phyloP scores from a whole-genome alignment of 805 yeast genomes.

The Metschnikowia lachancei region DNA sequence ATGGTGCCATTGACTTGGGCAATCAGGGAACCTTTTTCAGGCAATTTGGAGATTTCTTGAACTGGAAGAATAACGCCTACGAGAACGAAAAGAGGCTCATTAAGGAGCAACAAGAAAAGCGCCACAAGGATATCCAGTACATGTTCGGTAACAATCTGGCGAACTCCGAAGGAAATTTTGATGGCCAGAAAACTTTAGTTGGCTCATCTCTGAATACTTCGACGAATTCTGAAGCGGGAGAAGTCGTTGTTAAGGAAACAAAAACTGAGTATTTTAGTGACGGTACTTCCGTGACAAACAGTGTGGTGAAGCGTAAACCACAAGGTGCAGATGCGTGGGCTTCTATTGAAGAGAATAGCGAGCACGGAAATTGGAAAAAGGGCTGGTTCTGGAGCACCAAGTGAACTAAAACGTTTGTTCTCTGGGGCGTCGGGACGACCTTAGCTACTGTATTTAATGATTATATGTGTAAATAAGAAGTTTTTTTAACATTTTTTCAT shows the following conservation, averaged over 20 bases:
- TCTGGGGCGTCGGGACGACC: too few species aligned
- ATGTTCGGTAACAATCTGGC: neutral
- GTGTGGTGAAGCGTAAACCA: constrained; percentile 33
- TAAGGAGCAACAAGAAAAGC: neutral
- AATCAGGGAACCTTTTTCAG: constrained; percentile 59
- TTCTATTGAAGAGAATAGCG: constrained; percentile 27
- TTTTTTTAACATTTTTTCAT: neutral
- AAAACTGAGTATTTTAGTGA: constrained; percentile 35
- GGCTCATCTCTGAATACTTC: constrained; percentile 29
- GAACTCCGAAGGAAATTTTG: neutral
- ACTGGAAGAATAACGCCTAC: constrained; percentile 51
- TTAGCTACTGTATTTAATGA: neutral
- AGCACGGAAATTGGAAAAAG: constrained; percentile 15
- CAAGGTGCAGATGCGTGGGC: constrained; percentile 35
- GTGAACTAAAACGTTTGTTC: neutral
- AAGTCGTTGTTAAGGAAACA: constrained; percentile 29
- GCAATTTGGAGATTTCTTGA: constrained; percentile 60
- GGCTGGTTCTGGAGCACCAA: constrained; percentile 28
- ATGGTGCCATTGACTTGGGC: constrained; percentile 38
- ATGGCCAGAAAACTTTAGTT: constrained; percentile 18
- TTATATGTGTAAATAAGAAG: neutral
- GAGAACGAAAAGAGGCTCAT: constrained; percentile 1
- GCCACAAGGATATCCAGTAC: neutral
- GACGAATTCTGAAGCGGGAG: constrained; percentile 29
- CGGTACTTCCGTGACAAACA: constrained; percentile 36